phyloP scores from a whole-genome alignment of 345 rosid genomes.

The Aquilaria yunnanensis region DNA sequence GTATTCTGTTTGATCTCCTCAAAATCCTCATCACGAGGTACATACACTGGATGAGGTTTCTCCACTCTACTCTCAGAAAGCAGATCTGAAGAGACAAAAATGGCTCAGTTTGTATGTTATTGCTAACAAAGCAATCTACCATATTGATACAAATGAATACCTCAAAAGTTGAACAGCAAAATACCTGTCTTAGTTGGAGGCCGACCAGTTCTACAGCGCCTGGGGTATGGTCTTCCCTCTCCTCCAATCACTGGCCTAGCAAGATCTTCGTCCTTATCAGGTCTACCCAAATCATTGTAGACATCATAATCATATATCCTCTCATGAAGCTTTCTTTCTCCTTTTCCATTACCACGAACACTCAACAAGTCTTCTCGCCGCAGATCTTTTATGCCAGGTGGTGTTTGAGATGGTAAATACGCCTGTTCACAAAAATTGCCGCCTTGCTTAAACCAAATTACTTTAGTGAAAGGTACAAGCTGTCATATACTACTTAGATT shows the following conservation, averaged over 20 bases:
- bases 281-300: slow-evolving; percentile 86
- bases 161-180: slow-evolving; percentile 4
- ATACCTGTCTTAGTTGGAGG: slow-evolving; percentile 58
- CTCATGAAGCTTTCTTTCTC: slow-evolving; percentile 62
- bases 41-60: slow-evolving; percentile 79
- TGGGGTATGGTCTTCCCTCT: slow-evolving; percentile 76
- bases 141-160: no score
- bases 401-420: slow-evolving; percentile 66
- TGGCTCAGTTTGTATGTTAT: not conserved
- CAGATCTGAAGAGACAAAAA: slow-evolving; percentile 36
- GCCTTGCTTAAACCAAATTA: slow-evolving; percentile 1
- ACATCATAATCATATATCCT: slow-evolving; percentile 76
- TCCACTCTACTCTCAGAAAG: slow-evolving; percentile 68
- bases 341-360: slow-evolving; percentile 71
- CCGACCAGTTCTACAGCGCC: slow-evolving; percentile 90
- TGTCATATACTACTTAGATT: no score
- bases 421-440: slow-evolving; percentile 32
- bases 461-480: not conserved
- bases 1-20: slow-evolving; percentile 87
- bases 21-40: slow-evolving; percentile 91
- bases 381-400: slow-evolving; percentile 64
- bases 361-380: slow-evolving; percentile 60
- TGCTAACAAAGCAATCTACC: not conserved
- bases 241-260: slow-evolving; percentile 61
- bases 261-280: slow-evolving; percentile 62